Evolutionary conservation across 225 moss, liverwort and hornwort species (phyloP).

Genomic region (Physcomitrium patens): DNA sequence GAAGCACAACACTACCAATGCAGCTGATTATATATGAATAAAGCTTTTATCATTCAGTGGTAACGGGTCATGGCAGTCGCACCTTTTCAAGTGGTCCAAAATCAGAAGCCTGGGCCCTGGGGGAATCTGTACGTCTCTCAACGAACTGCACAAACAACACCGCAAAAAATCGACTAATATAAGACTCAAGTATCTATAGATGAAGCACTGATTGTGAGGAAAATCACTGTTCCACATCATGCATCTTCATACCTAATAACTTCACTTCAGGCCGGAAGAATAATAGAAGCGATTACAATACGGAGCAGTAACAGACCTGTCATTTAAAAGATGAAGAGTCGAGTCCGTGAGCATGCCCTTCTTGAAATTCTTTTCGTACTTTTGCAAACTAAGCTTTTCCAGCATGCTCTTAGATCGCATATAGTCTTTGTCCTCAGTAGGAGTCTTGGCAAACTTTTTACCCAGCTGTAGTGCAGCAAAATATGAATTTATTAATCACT

Average conservation of each 20-base stretch:
- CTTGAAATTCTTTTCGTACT: constrained; percentile 87
- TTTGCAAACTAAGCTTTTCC: constrained; percentile 63
- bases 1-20: neutral
- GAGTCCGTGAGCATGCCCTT: constrained; percentile 88
- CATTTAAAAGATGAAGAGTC: constrained; percentile 84
- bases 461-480: constrained; percentile 57
- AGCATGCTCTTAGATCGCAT: constrained; percentile 71
- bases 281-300: neutral
- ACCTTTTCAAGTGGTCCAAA: constrained; percentile 88
- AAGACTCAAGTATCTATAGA: neutral
- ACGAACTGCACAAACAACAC: constrained; percentile 59
- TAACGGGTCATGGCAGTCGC: constrained; percentile 13
- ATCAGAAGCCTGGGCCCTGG: constrained; percentile 90
- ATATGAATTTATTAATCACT: neutral
- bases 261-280: neutral
- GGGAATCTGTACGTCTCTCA: constrained; percentile 84
- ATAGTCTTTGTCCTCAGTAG: constrained; percentile 71
- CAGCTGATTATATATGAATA: neutral
- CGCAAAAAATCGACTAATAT: neutral
- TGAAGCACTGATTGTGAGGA: neutral
- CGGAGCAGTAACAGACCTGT: constrained; percentile 51
- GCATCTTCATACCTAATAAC: neutral
- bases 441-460: constrained; percentile 64
- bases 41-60: neutral
- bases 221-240: neutral